These are phyloP conservation scores for Saccharum spontaneum DNA, from an alignment of 176 grass and related monocot species.

Conservation along the genomic window DNA sequence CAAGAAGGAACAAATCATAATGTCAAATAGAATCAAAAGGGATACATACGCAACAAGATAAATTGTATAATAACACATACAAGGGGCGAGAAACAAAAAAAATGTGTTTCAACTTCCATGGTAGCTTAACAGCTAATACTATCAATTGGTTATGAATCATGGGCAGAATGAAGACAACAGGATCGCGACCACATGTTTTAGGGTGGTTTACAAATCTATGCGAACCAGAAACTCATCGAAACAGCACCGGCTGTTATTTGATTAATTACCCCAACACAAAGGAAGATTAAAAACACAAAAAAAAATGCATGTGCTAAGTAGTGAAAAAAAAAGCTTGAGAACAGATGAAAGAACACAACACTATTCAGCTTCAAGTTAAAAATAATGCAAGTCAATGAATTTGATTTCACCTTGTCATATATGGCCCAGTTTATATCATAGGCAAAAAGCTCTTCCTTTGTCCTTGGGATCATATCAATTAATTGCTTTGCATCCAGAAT, in stretches of 20 bases:
- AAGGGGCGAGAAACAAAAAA: not conserved
- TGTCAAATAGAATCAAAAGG: not conserved
- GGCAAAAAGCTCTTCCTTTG: slow-evolving; percentile 94
- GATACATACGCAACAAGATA: not conserved
- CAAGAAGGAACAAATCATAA: slow-evolving; percentile 26
- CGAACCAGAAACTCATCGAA: not conserved
- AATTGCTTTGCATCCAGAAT: slow-evolving; percentile 94
- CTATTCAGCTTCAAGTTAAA: not conserved
- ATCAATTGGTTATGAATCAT: slow-evolving; percentile 13
- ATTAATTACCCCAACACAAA: slow-evolving; percentile 8
- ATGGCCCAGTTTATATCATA: slow-evolving; percentile 90
- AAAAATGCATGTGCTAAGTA: slow-evolving; percentile 11
- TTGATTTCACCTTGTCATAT: slow-evolving; percentile 87
- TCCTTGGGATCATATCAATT: slow-evolving; percentile 99
- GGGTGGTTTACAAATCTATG: not conserved
- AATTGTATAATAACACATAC: slow-evolving; percentile 2
- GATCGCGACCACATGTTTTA: not conserved
- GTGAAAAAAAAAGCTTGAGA: slow-evolving; percentile 16
- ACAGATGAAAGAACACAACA: not conserved
- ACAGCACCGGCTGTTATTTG: not conserved
- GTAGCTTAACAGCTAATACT: not conserved
- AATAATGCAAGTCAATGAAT: slow-evolving; percentile 22
- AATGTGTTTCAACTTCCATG: not conserved
- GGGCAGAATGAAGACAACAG: not conserved
- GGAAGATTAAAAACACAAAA: not conserved